These are phyloP conservation scores for Kodamaea plutei DNA, from an alignment of 1,139 yeast species.

Conservation along the genomic window DNA sequence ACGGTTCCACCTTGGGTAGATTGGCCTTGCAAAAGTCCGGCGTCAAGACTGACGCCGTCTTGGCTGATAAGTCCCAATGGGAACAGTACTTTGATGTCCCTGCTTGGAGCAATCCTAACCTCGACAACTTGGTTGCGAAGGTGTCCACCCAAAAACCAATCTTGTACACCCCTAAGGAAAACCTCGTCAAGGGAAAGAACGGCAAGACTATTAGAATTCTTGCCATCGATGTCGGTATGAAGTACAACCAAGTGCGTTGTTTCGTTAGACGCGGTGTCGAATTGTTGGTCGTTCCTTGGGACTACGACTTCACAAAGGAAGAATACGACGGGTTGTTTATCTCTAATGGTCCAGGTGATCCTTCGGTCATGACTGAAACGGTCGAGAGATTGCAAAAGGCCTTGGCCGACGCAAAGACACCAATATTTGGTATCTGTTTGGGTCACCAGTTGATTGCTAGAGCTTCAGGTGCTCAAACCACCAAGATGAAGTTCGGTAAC, in stretches of 20 bases:
- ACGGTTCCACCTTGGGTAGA: conserved; percentile 93
- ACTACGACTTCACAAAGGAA: conserved; percentile 75
- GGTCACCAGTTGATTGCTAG: conserved; percentile 98
- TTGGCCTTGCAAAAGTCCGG: conserved; percentile 55
- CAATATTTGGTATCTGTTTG: conserved; percentile 94
- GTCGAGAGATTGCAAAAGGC: conserved; percentile 57
- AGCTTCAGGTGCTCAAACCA: conserved; percentile 91
- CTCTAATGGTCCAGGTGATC: conserved; percentile 99
- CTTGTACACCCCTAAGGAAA: conserved; percentile 55
- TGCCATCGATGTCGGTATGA: conserved; percentile 97
- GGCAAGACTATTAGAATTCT: conserved; percentile 80
- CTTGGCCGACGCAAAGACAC: conserved; percentile 61
- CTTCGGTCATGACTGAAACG: conserved; percentile 71
- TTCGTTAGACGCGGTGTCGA: conserved; percentile 96
- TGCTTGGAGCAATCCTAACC: conserved; percentile 92
- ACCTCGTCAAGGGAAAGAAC: conserved; percentile 52
- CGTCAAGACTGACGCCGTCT: conserved; percentile 35
- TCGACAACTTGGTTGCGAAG: conserved; percentile 82
- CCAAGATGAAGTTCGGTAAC: conserved; percentile 95
- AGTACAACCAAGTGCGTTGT: conserved; percentile 95
- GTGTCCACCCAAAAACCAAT: conserved; percentile 79
- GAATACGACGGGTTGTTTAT: conserved; percentile 91
- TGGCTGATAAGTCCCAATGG: conserved; percentile 47
- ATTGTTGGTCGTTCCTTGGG: conserved; percentile 93
- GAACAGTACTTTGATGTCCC: conserved; percentile 62